These are phyloP conservation scores for Penicillium tannophilum DNA, from an alignment of 495 filamentous ascomycete species.

Conservation along the genomic window DNA sequence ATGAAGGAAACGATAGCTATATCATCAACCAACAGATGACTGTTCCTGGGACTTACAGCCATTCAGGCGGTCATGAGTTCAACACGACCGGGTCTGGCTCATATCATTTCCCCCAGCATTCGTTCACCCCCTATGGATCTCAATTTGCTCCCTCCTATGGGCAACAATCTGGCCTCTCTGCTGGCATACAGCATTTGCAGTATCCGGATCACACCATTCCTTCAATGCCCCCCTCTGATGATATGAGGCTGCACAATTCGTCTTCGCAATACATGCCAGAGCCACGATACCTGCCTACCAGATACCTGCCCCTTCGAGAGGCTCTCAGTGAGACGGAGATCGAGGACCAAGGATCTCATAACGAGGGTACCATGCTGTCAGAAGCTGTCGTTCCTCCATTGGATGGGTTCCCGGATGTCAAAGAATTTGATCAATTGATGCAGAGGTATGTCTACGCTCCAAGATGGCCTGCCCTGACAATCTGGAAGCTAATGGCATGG, in stretches of 20 bases:
- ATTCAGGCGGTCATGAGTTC: conserved; percentile 38
- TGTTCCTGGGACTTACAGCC: conserved; percentile 36
- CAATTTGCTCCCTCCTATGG: conserved; percentile 41
- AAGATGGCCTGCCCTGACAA: neutral
- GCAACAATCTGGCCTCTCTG: conserved; percentile 32
- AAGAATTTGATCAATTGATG: conserved; percentile 56
- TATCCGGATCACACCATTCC: conserved; percentile 40
- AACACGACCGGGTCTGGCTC: conserved; percentile 32
- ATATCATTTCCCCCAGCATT: conserved; percentile 40
- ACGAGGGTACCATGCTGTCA: conserved; percentile 46
- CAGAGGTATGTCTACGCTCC: conserved; percentile 43
- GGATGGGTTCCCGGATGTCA: conserved; percentile 55
- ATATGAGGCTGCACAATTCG: conserved; percentile 35
- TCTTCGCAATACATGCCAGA: conserved; percentile 38
- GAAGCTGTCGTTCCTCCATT: conserved; percentile 46
- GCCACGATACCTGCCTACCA: conserved; percentile 37
- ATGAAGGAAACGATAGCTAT: conserved; percentile 41
- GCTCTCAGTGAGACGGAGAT: conserved; percentile 41
- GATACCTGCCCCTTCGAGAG: conserved; percentile 41
- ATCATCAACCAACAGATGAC: conserved; percentile 41
- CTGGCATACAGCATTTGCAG: conserved; percentile 36
- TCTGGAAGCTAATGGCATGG: neutral
- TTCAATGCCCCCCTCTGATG: conserved; percentile 35
- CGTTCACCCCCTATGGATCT: conserved; percentile 38
- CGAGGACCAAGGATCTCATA: conserved; percentile 48